Evolutionary conservation across 345 rosid genomes (phyloP), one percentile per base, ranked within the genome.

Genomic region (Capsella bursapastoris): DNA sequence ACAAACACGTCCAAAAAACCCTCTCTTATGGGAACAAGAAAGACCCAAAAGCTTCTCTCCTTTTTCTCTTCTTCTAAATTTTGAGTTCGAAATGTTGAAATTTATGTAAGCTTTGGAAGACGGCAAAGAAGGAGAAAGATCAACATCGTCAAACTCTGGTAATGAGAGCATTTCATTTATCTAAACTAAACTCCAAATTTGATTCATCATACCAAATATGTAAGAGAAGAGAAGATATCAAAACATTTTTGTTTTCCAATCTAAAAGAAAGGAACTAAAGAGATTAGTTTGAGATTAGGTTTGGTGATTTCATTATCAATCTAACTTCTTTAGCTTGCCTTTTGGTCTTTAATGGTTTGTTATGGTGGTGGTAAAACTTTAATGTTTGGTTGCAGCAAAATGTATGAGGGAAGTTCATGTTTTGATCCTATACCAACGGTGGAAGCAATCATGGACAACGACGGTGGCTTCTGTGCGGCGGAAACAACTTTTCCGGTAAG

Each of bases 341-440:
- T n/a, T 40, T 22, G 35, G 43, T 70, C 22, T 45, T 45, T 55
- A 15, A 38, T 66, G 18, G 12, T 16, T 32, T 64, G n/a, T 34
- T 15, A 68, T 28, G 41, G 25, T 38, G 0, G 13, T 50, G 28
- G 22, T 22, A 25, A 44, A 76, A 31, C 34, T 64, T 13, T n/a
- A 3, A 31, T 9, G 18, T 31, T 45, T 28, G 1, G 51, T 65
- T 60, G 57, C 81, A 78, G 81, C 15, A 18, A 56, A 70, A 83
- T 83, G 93, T 82, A 78, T 60, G 84, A 77, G 37, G 84, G 82
- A 59, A 72, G 72, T 16, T 85, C 64, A 35, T 83, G 79, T 62
- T 89, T 82, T 80, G 87, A 83, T 49, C 77, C 84, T 60, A 77
- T 37, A 66, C 61, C 84, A 66, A 44, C 73, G 51, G 49, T 78